Base-by-base conservation (phyloP, 306 rosid species). In the Quercus bicolor region DNA sequence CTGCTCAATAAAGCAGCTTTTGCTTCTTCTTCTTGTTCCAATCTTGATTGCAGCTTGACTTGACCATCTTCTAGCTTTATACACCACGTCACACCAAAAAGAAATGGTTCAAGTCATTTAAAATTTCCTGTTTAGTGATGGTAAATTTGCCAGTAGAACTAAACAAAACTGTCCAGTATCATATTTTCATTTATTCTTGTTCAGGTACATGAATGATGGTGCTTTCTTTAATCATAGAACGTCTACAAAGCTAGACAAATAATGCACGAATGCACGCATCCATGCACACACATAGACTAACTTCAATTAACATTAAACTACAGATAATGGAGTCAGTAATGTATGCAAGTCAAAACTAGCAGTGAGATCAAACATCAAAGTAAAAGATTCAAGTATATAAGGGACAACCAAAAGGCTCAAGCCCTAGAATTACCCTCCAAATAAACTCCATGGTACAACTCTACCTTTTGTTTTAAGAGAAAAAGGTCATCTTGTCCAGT, bases 1-100 rank as follows among this genome's bases (percentile, higher is more conserved):
- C 98, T 89, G 70, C 98, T 91, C 79, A 96, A 65, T 73, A 96
- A 88, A 83, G 99, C 99, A 83, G 96, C 96, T 86, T 91, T 96
- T 45, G 98, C 98, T 13, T 96, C 97, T 88, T 96, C 99, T 79
- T 96, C 99, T 89, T 96, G 91, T 88, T 96, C 99, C 94, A 96
- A 81, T 86, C 97, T 87, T 75, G 98, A 93, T 69, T 93, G 99
- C 83, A 96, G 85, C 85, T 87, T 93, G 84, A 87, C 91, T 85
- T 90, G 97, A 82, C 99, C 98, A 78, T 90, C 99, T 79, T 96
- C 98, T 84, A 96, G 89, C 99, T 96, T 81, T 80, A 82, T 59
- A 86, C 82, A 80, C 83, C 75, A 81, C 79, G 85, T 68, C 76
- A 72, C 75, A 87, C 55, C 72, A 77, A 84, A 84, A 76, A 70